Base-by-base conservation (phyloP, 768 basidiomycete genomes). In the Pisolithus albus region DNA sequence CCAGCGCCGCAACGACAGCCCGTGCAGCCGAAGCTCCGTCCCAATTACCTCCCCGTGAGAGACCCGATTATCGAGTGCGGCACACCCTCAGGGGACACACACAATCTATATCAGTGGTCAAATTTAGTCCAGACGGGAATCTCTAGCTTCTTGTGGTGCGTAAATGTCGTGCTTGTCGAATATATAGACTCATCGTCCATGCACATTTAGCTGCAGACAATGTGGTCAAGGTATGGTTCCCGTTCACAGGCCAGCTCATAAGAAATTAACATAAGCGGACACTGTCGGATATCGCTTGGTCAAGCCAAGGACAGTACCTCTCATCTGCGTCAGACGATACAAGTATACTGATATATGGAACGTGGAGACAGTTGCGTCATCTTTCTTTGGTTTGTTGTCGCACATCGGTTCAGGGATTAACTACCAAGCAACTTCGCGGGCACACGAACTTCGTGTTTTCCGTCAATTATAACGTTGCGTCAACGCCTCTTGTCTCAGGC, bases 301-400 rank as follows among this genome's bases (percentile, higher is more conserved):
- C 92, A 7, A 75, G 84, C 9, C 87, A 96, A 64, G 86, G 86
- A 58, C 70, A 76, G 19, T 83, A 83, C 67, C 75, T 97, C 24
- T 92, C 93, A 0, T 92, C 91, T 26, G 93, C 90, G 0, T 94
- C 91, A 3, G 95, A 98, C 66, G 95, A 97, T 64, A 83, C 82
- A 3, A 92, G 87, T 2, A 80, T 94, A 58, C 79, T 88, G 30
- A n/a, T n/a, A 85, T 94, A 71, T 94, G 92, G 92, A 81, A 86
- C 59, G 83, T 92, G 48, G 86, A 90, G 63, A 75, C 81, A 47
- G 87, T n/a, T 88, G 63, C 56, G 83, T 75, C 3, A 8, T 13
- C 28, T 64, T 56, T 49, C 15, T 15, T 46, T 28, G 41, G 48
- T 19, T 53, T 24, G 32, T 21, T 36, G 21, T 48, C 30, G 39